phyloP scores from a whole-genome alignment of 225 moss, liverwort and hornwort species.

The Sphagnum contortum region DNA sequence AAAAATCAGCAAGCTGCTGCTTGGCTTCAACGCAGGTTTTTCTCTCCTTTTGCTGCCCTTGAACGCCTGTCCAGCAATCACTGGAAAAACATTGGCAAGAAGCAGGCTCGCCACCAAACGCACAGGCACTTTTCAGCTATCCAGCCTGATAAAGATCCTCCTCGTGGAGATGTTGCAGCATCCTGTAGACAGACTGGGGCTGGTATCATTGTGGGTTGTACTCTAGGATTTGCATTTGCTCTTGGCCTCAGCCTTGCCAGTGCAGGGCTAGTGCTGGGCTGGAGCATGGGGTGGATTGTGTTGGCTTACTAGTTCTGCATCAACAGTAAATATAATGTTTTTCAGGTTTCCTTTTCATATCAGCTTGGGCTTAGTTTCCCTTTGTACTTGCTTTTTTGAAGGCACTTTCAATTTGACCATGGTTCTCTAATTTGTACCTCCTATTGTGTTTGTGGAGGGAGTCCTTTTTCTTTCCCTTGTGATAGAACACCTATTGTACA shows the following conservation, averaged over 20 bases:
- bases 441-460: too few species aligned
- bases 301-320: constrained; percentile 38
- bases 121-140: constrained; percentile 39
- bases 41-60: constrained; percentile 57
- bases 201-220: constrained; percentile 62
- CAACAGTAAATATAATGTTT: too few species aligned
- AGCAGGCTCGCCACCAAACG: constrained; percentile 39
- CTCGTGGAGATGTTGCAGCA: constrained; percentile 11
- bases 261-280: constrained; percentile 76
- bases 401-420: too few species aligned
- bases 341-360: too few species aligned
- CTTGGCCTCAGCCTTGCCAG: constrained; percentile 80
- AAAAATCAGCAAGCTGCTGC: constrained; percentile 51
- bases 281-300: constrained; percentile 94
- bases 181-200: constrained; percentile 20
- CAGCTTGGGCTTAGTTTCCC: too few species aligned
- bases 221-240: constrained; percentile 80
- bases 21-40: constrained; percentile 69
- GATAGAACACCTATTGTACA: too few species aligned
- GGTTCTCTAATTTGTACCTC: too few species aligned
- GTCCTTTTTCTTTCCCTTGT: too few species aligned
- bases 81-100: constrained; percentile 42
- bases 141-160: constrained; percentile 37
- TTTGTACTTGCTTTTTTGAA: too few species aligned
- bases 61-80: constrained; percentile 56